Evolutionary conservation across 2,329 filamentous ascomycete species (phyloP), one percentile per base, ranked within the genome.

Genomic region (Aureobasidium sp.): DNA sequence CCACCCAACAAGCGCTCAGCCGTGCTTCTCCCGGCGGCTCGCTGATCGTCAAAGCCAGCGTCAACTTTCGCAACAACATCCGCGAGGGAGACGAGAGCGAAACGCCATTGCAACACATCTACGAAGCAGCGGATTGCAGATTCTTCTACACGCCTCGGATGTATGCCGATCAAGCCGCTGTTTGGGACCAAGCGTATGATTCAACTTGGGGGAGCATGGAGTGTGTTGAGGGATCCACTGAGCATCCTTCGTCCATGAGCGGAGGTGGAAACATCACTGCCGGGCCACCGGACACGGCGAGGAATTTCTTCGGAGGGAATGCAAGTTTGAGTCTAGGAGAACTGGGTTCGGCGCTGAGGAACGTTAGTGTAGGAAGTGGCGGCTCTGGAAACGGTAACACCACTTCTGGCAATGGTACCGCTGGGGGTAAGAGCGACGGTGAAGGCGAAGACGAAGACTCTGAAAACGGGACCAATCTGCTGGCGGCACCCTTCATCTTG

Each of bases 141-240:
- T 74, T 82, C 27, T 80, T 75, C 68, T 81, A 78, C 71, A 81
- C 79, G 3, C 71, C 73, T 38, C 71, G 71, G 29, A 81, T 81
- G 75, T 65, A 78, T 54, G 73, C 67, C 10, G 76, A 80, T 62
- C 72, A 78, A 54, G 72, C 72, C 11, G 74, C 74, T 47, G 68
- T 78, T 27, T 81, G 79, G 79, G 77, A 77, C 67, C 67, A 67
- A 1, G 69, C 69, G 2, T 69, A 69, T 2, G 67, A 72, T 61
- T 65, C 68, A 1, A 69, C 67, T 11, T 72, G 67, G 62, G 66
- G 66, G 17, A 40, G n/a, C 10, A 50, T 38, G 23, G 47, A 61
- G 21, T 67, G 66, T 51, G 64, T 69, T 1, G 33, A 53, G 7
- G 65, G 62, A 4, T 67, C 66, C 17, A 65, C 62, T 10, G 64